Percentiles rank a stretch among this genome's conserved stretches.
These are phyloP conservation scores for Ajuga chamaepitys DNA, from an alignment of 257 asterid genomes.

Conservation along the genomic window DNA sequence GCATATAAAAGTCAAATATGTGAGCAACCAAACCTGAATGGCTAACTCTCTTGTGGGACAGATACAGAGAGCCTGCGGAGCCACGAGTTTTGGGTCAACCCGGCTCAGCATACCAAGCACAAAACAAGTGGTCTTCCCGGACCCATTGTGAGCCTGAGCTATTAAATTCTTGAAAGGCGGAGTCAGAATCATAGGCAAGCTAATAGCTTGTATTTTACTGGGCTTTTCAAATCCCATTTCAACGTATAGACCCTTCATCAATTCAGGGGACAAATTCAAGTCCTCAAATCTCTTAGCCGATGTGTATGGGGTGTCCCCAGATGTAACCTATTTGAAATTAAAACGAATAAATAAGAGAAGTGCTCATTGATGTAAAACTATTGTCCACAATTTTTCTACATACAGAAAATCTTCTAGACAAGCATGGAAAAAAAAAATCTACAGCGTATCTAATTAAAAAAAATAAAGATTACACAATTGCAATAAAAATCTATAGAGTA, in stretches of 20 bases:
- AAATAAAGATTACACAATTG: no score
- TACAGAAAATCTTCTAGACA: no score
- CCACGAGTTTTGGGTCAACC: conserved; percentile 48
- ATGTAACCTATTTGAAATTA: conserved; percentile 44
- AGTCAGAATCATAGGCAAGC: conserved; percentile 90
- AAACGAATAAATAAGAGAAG: not conserved
- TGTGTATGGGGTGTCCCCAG: conserved; percentile 65
- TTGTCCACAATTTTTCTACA: not conserved
- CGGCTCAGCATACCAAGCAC: conserved; percentile 98
- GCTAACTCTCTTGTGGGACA: conserved; percentile 98
- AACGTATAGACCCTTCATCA: conserved; percentile 73
- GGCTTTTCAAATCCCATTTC: conserved; percentile 87
- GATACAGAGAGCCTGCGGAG: conserved; percentile 94
- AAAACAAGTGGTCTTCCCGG: conserved; percentile 96
- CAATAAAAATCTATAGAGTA: not conserved
- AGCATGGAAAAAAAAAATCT: no score
- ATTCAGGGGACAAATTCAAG: conserved; percentile 57
- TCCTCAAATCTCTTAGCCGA: conserved; percentile 87
- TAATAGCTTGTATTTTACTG: conserved; percentile 72
- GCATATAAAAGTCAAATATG: not conserved
- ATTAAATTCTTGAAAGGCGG: conserved; percentile 79
- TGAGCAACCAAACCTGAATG: conserved; percentile 53
- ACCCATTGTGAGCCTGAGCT: conserved; percentile 98
- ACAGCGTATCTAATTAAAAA: no score
- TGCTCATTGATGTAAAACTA: not conserved